Percentiles rank a stretch among this genome's conserved stretches.
phyloP scores from a whole-genome alignment of 495 filamentous ascomycete species.

The Penicillium egyptiacum region DNA sequence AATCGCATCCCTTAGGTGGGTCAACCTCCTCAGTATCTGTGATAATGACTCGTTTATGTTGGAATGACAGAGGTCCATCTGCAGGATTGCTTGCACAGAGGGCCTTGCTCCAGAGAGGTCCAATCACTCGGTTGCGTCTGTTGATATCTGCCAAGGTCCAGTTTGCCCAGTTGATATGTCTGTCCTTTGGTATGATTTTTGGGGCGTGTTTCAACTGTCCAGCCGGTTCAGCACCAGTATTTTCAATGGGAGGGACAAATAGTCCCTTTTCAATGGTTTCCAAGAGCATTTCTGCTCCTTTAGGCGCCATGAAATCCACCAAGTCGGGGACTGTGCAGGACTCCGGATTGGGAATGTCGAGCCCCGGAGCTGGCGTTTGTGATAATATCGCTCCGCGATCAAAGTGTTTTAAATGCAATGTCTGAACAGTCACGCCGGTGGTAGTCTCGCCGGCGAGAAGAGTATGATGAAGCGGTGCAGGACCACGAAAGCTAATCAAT shows the following conservation, averaged over 20 bases:
- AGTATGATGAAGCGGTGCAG: slow-evolving; percentile 78
- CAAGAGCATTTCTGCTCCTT: slow-evolving; percentile 63
- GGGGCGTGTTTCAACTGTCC: slow-evolving; percentile 42
- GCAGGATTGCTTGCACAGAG: slow-evolving; percentile 25
- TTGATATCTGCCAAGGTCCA: slow-evolving; percentile 51
- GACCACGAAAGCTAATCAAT: slow-evolving; percentile 61
- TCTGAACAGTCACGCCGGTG: slow-evolving; percentile 82
- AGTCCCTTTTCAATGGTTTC: slow-evolving; percentile 55
- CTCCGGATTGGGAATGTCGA: slow-evolving; percentile 48
- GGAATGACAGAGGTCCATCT: slow-evolving; percentile 22
- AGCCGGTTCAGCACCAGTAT: slow-evolving; percentile 29
- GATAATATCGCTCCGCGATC: slow-evolving; percentile 74
- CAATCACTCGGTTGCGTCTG: slow-evolving; percentile 51
- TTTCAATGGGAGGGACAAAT: slow-evolving; percentile 62
- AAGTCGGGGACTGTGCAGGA: slow-evolving; percentile 46
- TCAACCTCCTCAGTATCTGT: slow-evolving; percentile 41
- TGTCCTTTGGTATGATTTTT: slow-evolving; percentile 55
- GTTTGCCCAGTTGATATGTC: slow-evolving; percentile 53
- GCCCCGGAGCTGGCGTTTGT: slow-evolving; percentile 59
- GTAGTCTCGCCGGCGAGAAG: slow-evolving; percentile 55
- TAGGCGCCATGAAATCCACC: slow-evolving; percentile 37
- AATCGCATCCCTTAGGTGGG: slow-evolving; percentile 28
- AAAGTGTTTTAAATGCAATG: slow-evolving; percentile 69
- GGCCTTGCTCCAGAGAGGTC: slow-evolving; percentile 54
- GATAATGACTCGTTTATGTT: slow-evolving; percentile 42